Base-by-base conservation (phyloP, 1,284 basidiomycete species). In the Trichosporon asahii region DNA sequence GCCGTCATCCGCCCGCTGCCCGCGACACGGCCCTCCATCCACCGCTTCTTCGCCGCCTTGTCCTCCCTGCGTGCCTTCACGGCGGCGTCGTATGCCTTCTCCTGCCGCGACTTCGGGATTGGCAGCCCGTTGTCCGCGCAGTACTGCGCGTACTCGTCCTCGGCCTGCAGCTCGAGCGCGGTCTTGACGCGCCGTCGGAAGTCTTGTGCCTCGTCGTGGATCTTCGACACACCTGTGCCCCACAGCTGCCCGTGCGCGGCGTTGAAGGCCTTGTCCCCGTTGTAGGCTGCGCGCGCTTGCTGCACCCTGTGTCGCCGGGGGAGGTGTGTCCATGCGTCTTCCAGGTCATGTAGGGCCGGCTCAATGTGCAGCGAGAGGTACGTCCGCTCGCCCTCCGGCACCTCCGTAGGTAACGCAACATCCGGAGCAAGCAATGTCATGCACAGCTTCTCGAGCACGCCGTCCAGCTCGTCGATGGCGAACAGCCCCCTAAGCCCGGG, bases 401-500 rank as follows among this genome's bases (percentile, higher is more conserved):
- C 35, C 15, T 37, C 35, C 11, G 35, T 3, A 12, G n/a, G 14
- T 1, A 29, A 33, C 5, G 66, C 66, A 23, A 65, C 64, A 53
- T 73, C 70, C 14, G 69, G 55, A 18, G 68, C 67, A 40, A 79
- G 73, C 6, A 80, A 70, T 1, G 79, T 77, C 12, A 72, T 64
- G 21, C 70, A 68, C 14, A 82, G 75, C 27, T 69, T 68, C 15
- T 73, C 68, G 23, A 82, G 66, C 2, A 76, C 72, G 1, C 64
- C 67, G 3, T 76, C 67, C 5, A 77, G 72, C 6, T 73, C 21
- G 9, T 69, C 33, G 15, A 55, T 18, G 3, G 67, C 55, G 68
- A 82, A 82, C 21, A 81, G 70, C 1, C 60, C 63, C 3, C 69
- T 53, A 18, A 82, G 69, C 25, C 78, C 77, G 18, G 70, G 63